Percentiles rank a stretch among this genome's conserved stretches.
phyloP scores from a whole-genome alignment of 768 basidiomycete species.

The Serpula lacrymans region DNA sequence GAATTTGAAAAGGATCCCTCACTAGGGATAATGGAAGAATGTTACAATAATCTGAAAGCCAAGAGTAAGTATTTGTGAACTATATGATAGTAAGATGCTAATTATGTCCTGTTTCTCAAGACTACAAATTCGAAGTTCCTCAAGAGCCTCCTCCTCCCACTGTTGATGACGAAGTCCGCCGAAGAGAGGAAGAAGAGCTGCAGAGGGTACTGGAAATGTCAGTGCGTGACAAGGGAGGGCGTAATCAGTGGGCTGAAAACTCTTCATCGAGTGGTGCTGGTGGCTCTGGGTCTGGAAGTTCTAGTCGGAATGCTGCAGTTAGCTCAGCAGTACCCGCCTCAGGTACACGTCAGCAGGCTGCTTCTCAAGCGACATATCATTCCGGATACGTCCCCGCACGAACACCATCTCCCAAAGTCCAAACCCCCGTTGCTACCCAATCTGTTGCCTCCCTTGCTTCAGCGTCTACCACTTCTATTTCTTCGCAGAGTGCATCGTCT shows the following conservation, averaged over 20 bases:
- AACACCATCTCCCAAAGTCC: slow-evolving; percentile 36
- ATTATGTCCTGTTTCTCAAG: slow-evolving; percentile 35
- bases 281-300: slow-evolving; percentile 22
- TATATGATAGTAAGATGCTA: slow-evolving; percentile 7
- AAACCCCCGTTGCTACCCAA: slow-evolving; percentile 6
- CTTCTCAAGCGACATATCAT: slow-evolving; percentile 25
- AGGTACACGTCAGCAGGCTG: slow-evolving; percentile 5
- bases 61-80: slow-evolving; percentile 57
- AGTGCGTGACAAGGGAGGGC: slow-evolving; percentile 88
- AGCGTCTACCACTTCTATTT: slow-evolving; percentile 25
- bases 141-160: slow-evolving; percentile 63
- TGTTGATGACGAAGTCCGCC: slow-evolving; percentile 74
- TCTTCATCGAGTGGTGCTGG: slow-evolving; percentile 35
- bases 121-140: slow-evolving; percentile 65
- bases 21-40: slow-evolving; percentile 88
- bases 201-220: slow-evolving; percentile 90
- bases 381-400: slow-evolving; percentile 59
- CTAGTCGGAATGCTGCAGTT: slow-evolving; percentile 9
- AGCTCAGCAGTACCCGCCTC: slow-evolving; percentile 22
- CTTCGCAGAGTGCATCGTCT: slow-evolving; percentile 16
- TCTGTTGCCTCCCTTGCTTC: slow-evolving; percentile 10
- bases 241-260: slow-evolving; percentile 51
- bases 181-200: slow-evolving; percentile 92
- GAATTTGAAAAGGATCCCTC: slow-evolving; percentile 80
- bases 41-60: slow-evolving; percentile 73